These are phyloP conservation scores for Rubus idaeus DNA, from an alignment of 306 rosid genomes.

Conservation along the genomic window DNA sequence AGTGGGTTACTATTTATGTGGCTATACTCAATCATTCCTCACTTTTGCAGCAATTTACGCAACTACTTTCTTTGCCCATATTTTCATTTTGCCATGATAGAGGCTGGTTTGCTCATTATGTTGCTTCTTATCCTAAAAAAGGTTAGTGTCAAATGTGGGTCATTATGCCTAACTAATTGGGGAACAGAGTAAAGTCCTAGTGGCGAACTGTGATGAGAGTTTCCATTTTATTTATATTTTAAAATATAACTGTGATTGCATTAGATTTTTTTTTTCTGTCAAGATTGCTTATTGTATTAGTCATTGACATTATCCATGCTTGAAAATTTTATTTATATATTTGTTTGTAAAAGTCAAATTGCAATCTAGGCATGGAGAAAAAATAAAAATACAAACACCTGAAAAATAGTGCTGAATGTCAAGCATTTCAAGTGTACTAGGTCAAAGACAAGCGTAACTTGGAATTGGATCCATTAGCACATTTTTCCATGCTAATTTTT, in stretches of 20 bases:
- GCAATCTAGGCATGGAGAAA: neutral
- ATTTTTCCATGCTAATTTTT: neutral
- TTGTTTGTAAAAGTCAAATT: neutral
- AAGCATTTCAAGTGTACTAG: neutral
- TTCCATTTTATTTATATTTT: no score
- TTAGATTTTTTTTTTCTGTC: neutral
- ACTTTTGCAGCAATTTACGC: constrained; percentile 31
- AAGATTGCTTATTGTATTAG: neutral
- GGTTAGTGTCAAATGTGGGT: constrained; percentile 36
- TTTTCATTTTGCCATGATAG: constrained; percentile 41
- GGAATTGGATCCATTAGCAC: neutral
- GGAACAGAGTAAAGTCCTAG: constrained; percentile 13
- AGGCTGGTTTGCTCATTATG: constrained; percentile 41
- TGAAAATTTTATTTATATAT: no score
- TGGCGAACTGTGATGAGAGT: no score
- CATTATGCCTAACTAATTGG: constrained; percentile 42
- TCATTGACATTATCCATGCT: neutral
- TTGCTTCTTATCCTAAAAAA: constrained; percentile 46
- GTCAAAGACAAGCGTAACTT: neutral
- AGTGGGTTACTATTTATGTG: neutral
- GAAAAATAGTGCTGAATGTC: neutral
- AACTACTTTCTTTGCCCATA: constrained; percentile 37
- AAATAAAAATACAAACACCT: neutral
- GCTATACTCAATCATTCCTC: constrained; percentile 27
- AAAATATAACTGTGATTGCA: no score